A percentile compares a stretch with the other conserved stretches of the same genome.
phyloP scores from a whole-genome alignment of 129 eudicot species.

The Cynara cardunculus region DNA sequence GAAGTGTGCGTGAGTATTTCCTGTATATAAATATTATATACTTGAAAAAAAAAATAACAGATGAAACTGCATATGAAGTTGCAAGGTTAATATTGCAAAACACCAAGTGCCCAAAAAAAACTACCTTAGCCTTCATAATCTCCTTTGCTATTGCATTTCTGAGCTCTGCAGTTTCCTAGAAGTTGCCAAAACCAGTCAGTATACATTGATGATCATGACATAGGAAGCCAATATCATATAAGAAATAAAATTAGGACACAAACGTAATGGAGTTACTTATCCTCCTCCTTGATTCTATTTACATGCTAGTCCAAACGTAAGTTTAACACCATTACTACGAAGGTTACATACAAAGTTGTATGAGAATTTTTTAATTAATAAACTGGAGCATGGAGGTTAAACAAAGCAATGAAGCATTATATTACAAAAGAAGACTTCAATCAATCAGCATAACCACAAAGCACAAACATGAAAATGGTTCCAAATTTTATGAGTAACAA shows the following conservation, averaged over 20 bases:
- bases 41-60: not conserved
- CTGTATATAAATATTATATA: not conserved
- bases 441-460: not conserved
- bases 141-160: slow-evolving; percentile 48
- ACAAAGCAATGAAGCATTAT: not conserved
- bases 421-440: not conserved
- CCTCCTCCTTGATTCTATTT: not conserved
- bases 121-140: slow-evolving; percentile 56
- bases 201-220: not conserved
- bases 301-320: not conserved
- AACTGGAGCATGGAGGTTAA: not conserved
- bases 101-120: slow-evolving; percentile 7
- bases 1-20: not conserved
- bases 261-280: not conserved
- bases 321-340: not conserved
- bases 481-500: no score
- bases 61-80: not conserved
- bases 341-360: not conserved
- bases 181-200: slow-evolving; percentile 16
- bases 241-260: not conserved
- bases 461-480: no score
- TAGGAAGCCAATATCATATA: not conserved
- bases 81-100: not conserved
- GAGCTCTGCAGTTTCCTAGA: slow-evolving; percentile 69
- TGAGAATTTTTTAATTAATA: not conserved